Base-by-base conservation (phyloP, 768 basidiomycete genomes). In the Agrocybe pediades region DNA sequence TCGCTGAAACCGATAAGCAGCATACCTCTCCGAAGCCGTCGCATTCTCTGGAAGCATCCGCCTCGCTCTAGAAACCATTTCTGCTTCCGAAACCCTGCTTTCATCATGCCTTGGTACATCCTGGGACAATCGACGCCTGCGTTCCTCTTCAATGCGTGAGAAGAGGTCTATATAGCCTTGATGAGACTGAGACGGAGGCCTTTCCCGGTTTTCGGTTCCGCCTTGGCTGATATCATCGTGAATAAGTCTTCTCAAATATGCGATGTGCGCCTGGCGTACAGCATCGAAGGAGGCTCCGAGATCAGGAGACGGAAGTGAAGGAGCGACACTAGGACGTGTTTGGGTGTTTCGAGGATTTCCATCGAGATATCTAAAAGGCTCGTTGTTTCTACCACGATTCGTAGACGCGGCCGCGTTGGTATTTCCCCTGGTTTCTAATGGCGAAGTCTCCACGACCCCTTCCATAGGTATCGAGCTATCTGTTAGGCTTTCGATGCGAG, bases 231-330 rank as follows among this genome's bases (percentile, higher is more conserved):
- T 15, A 36, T 6, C 11, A 36, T 36, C 5, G n/a, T n/a, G n/a
- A n/a, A n/a, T n/a, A n/a, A n/a, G n/a, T n/a, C n/a, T n/a, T n/a
- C n/a, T n/a, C n/a, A n/a, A n/a, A n/a, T n/a, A n/a, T n/a, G n/a
- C n/a, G n/a, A n/a, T n/a, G n/a, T 56, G 56, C 26, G 51, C 53
- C 26, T 61, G 49, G 27, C 55, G 49, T 23, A 54, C 53, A 25
- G 57, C 43, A 43, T 61, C 62, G 44, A 71, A 67, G 20, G 63
- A 46, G 16, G 59, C 55, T 21, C 66, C 67, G 16, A 71, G 53
- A 54, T 69, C 69, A n/a, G 69, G 68, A 25, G 62, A 63, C 9
- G 69, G 70, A 17, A 71, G 61, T 15, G 65, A 65, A 3, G 68
- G 67, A 1, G 62, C 55, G n/a, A 55, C 56, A 27, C 57, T 50